phyloP scores from a whole-genome alignment of 345 rosid genomes.

The Dipteronia sinensis region DNA sequence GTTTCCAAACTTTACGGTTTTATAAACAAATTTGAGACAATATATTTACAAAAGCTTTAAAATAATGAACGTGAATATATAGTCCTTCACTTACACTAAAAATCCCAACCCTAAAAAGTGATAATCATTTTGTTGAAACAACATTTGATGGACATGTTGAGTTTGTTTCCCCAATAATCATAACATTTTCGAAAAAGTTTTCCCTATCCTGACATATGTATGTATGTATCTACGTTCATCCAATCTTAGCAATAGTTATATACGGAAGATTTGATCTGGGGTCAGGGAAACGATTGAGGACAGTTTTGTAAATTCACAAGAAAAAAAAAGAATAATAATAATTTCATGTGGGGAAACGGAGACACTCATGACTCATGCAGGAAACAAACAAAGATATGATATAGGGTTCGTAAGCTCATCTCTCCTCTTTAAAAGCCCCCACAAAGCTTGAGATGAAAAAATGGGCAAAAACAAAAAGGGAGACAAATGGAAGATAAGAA shows the following conservation, averaged over 20 bases:
- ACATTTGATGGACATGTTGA: neutral
- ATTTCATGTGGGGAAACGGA: slow-evolving; percentile 27
- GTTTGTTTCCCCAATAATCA: neutral
- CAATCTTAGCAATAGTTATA: too few species aligned
- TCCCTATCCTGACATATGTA: neutral
- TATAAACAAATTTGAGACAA: too few species aligned
- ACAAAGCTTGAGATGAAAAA: slow-evolving; percentile 20
- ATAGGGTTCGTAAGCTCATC: slow-evolving; percentile 16
- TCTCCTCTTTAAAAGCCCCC: slow-evolving; percentile 25
- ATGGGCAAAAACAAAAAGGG: neutral
- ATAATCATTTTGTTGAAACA: too few species aligned
- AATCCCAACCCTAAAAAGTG: too few species aligned
- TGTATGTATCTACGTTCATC: neutral
- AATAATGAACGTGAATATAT: too few species aligned
- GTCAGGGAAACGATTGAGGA: neutral
- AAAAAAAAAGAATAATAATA: slow-evolving; percentile 23
- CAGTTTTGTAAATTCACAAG: slow-evolving; percentile 13
- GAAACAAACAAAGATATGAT: slow-evolving; percentile 36
- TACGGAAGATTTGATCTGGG: too few species aligned
- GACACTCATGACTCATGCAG: slow-evolving; percentile 40
- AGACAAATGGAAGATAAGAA: slow-evolving; percentile 9
- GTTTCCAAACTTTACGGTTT: too few species aligned
- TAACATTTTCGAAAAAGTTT: neutral
- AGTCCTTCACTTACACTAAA: too few species aligned
- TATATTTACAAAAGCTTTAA: neutral